These are phyloP conservation scores for Astragalus glycyphyllos DNA, from an alignment of 306 rosid species.

Conservation along the genomic window DNA sequence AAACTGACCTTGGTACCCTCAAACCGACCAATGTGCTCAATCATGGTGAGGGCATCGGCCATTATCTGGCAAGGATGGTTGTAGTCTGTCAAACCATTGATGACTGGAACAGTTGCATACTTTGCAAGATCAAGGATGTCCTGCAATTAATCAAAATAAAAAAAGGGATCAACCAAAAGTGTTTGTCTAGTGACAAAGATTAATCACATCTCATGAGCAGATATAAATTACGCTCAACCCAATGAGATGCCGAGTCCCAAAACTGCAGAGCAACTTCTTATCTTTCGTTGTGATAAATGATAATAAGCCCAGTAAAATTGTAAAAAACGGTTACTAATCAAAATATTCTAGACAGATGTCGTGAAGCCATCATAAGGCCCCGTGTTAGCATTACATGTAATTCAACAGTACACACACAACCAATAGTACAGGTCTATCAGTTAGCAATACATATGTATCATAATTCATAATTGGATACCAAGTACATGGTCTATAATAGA, in stretches of 20 bases:
- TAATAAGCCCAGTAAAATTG: not conserved
- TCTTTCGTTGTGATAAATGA: slow-evolving; percentile 1
- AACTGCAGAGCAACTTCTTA: slow-evolving; percentile 15
- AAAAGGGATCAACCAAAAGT: slow-evolving; percentile 7
- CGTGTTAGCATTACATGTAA: slow-evolving; percentile 12
- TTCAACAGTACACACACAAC: not conserved
- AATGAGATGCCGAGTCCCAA: slow-evolving; percentile 4
- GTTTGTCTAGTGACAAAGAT: not conserved
- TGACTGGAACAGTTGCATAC: slow-evolving; percentile 80
- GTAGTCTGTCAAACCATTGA: slow-evolving; percentile 97
- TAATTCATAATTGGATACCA: too few species aligned
- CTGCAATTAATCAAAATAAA: slow-evolving; percentile 51
- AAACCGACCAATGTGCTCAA: slow-evolving; percentile 81
- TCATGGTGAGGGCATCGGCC: slow-evolving; percentile 97
- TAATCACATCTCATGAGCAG: slow-evolving; percentile 6
- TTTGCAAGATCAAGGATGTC: slow-evolving; percentile 93
- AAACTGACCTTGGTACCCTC: slow-evolving; percentile 89
- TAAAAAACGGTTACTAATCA: not conserved
- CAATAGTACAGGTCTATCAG: too few species aligned
- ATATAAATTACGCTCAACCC: too few species aligned
- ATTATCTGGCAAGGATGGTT: slow-evolving; percentile 97
- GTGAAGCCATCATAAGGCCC: slow-evolving; percentile 23
- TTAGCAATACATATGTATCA: too few species aligned
- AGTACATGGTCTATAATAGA: not conserved
- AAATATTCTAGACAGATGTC: slow-evolving; percentile 14